Base-by-base conservation (phyloP, 2,329 filamentous ascomycete species). In the Colletotrichum sp. region DNA sequence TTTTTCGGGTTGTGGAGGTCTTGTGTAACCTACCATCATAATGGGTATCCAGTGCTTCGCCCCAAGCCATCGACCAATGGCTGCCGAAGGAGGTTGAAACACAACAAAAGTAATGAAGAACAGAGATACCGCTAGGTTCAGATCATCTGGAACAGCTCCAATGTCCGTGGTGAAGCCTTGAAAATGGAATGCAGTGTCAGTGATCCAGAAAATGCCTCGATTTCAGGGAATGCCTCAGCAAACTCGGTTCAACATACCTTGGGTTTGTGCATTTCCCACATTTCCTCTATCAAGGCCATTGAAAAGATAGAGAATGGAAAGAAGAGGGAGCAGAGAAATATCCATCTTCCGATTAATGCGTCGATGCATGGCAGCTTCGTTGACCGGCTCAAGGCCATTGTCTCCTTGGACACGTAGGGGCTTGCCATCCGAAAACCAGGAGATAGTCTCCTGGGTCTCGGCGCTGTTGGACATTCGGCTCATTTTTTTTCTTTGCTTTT, bases 61-160 rank as follows among this genome's bases (percentile, higher is more conserved):
- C 5, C 85, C 85, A 24, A 85, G 77, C 68, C 81, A 82, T 70
- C 84, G 80, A 8, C 85, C 85, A 15, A 84, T 78, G 4, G 84
- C 84, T 1, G 90, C 89, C 5, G 90, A 90, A 1, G 89, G 82
- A 1, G 90, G 90, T 78, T 92, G 90, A 15, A 92, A 84, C 1
- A 88, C 78, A n/a, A 92, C 90, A 78, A 92, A 92, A 72, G 90
- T 89, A 78, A 88, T 85, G 80, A 90, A 92, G 85, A 92, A 92
- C 68, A 88, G 85, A 26, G 89, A 89, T 12, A 92, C 88, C 4
- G 90, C 89, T 6, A 86, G 86, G 78, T 92, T 92, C 71, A 92
- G 81, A 78, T 91, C 90, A 48, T 84, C 83, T n/a, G 86, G 85
- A 5, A 82, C 82, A 2, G 90, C 84, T 0, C 90, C 90, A 30